Conservation (phyloP, 805 yeast genomes). For the Candida ulmi region DNA sequence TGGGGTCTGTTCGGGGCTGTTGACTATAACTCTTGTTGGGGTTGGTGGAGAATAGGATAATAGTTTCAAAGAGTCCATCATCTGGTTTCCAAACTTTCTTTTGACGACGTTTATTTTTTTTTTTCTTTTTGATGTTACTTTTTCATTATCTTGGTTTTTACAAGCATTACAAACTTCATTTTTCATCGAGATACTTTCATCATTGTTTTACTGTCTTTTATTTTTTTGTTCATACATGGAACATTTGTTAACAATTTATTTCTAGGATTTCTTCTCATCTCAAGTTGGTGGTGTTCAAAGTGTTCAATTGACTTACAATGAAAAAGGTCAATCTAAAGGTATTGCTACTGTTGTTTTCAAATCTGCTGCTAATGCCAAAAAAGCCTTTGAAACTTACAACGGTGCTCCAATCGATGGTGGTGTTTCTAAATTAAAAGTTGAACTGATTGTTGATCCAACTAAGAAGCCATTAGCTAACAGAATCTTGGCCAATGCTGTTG, state of each 20-base stretch:
- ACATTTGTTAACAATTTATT: constrained; percentile 10
- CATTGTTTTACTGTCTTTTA: too few species aligned
- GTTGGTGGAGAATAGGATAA: too few species aligned
- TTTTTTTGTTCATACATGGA: not conserved
- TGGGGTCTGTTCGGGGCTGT: too few species aligned
- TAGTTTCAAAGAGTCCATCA: too few species aligned
- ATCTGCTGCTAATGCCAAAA: constrained; percentile 60
- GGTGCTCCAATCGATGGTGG: constrained; percentile 95
- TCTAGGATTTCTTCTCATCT: constrained; percentile 80
- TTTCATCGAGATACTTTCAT: too few species aligned
- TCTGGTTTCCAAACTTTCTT: too few species aligned
- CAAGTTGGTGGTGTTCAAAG: constrained; percentile 81
- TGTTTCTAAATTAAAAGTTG: constrained; percentile 65
- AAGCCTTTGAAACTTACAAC: constrained; percentile 79
- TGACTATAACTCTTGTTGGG: too few species aligned
- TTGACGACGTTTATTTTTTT: too few species aligned
- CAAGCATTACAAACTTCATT: too few species aligned
- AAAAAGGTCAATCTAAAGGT: constrained; percentile 87
- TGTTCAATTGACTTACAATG: constrained; percentile 73
- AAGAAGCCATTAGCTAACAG: constrained; percentile 71
- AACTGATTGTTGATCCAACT: constrained; percentile 81
- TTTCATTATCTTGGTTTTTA: too few species aligned
- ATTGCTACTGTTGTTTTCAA: constrained; percentile 82
- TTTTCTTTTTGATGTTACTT: too few species aligned
- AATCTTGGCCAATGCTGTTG: constrained; percentile 46